Percentiles rank a stretch among this genome's conserved stretches.
These are phyloP conservation scores for Sporothrix pallida DNA, from an alignment of 2,329 filamentous ascomycete species.

Conservation along the genomic window DNA sequence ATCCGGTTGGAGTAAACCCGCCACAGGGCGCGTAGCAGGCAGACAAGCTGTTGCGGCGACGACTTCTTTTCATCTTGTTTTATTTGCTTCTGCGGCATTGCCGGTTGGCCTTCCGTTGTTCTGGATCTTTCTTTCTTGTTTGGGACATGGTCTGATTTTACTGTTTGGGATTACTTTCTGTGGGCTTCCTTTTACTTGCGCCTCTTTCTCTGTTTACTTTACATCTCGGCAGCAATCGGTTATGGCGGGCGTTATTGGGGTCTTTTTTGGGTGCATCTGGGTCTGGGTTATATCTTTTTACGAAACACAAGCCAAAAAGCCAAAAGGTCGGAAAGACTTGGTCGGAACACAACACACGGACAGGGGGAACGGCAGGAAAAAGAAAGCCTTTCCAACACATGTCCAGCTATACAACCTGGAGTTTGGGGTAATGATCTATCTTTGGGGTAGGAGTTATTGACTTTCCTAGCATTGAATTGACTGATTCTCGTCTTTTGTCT, in stretches of 20 bases:
- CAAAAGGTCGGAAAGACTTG: slow-evolving; percentile 1
- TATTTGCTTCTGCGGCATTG: not conserved
- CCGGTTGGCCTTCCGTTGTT: too few relatives aligned
- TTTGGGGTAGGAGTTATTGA: not conserved
- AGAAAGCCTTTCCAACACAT: not conserved
- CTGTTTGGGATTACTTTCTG: not conserved
- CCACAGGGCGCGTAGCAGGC: not conserved
- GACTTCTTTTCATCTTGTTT: not conserved
- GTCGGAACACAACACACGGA: slow-evolving; percentile 1
- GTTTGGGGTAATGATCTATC: not conserved
- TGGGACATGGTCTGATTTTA: too few relatives aligned
- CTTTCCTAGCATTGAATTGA: not conserved
- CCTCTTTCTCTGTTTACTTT: not conserved
- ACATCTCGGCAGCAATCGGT: slow-evolving; percentile 22
- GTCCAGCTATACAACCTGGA: not conserved
- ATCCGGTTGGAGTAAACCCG: slow-evolving; percentile 46
- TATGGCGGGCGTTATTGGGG: slow-evolving; percentile 24
- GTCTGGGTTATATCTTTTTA: not conserved
- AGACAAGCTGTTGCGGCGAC: too few relatives aligned
- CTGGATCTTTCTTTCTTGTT: too few relatives aligned
- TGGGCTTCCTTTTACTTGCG: not conserved
- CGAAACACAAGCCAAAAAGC: not conserved
- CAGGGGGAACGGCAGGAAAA: not conserved
- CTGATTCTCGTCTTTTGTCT: not conserved
- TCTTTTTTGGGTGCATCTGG: not conserved